Evolutionary conservation across 768 basidiomycete species (phyloP), one percentile per base, ranked within the genome.

Genomic region (Suillus paluster): DNA sequence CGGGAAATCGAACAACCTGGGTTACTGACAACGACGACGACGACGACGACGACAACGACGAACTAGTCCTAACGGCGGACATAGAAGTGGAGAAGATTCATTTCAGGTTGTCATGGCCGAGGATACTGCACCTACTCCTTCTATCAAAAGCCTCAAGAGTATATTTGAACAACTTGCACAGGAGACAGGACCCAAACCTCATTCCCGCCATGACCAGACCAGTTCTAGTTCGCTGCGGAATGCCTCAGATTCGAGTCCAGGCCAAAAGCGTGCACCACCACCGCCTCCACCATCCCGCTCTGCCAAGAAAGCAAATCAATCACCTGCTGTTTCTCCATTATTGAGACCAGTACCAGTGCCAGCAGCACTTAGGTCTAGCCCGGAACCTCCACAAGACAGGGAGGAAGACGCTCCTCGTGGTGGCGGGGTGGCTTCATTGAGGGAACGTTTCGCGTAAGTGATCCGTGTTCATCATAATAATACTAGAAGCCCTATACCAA

Each of bases 141-240:
- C 90, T 3, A 90, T 92, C 58, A 87, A 83, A 73, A 90, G 81
- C 63, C 79, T 93, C 19, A 84, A 84, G 49, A 90, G 88, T 34
- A 84, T 79, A 68, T 93, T 92, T 68, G 91, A 93, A 70, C 83
- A 86, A 66, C 75, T 91, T 27, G 87, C 89, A 4, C 77, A 78
- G 50, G 77, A 78, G 11, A 74, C 46, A 57, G 57, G 38, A 39
- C 39, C 56, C 33, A 63, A 54, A 50, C 9, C 21, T 15, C 34
- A 42, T 42, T 42, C 52, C 14, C 53, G 53, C 14, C 52, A 36
- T 7, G 30, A 44, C 19, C 42, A 44, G n/a, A 9, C n/a, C 19
- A 44, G 42, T 8, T 44, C 42, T 44, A 30, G 30, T 6, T 3
- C 30, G 66, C 41, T 87, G 30, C 81, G 83, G 17, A 64, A 78